These are phyloP conservation scores for Persicaria maculosa DNA, from an alignment of 148 eudicot genomes.

Conservation along the genomic window DNA sequence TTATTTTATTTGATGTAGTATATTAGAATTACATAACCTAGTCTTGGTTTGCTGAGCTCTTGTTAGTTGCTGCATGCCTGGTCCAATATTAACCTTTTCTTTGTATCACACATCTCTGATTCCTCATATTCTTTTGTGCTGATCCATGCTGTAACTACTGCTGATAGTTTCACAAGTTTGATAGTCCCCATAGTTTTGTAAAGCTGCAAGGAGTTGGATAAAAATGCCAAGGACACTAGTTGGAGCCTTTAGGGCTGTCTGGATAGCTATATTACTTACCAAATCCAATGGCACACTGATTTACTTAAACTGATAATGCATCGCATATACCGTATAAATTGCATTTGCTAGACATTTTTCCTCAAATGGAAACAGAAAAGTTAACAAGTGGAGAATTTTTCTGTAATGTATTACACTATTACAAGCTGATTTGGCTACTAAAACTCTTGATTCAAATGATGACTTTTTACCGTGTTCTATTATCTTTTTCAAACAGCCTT, in stretches of 20 bases:
- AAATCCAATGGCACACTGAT: background rate
- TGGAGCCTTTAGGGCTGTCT: background rate
- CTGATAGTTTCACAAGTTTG: background rate
- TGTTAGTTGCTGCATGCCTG: too few relatives aligned
- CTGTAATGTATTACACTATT: too few relatives aligned
- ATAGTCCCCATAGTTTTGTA: background rate
- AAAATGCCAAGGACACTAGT: too few relatives aligned
- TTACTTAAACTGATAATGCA: background rate
- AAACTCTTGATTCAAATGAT: too few relatives aligned
- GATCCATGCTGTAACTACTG: background rate
- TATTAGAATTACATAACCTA: too few relatives aligned
- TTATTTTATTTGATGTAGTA: background rate
- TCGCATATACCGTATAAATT: background rate
- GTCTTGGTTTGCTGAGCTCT: too few relatives aligned
- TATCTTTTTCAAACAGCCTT: constrained; percentile 40
- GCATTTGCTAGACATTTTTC: background rate
- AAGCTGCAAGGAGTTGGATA: background rate
- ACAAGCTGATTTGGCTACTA: too few relatives aligned
- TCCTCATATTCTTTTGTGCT: background rate
- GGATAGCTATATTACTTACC: background rate
- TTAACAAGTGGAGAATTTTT: background rate
- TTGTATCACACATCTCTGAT: background rate
- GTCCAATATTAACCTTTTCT: background rate
- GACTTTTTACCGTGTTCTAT: background rate
- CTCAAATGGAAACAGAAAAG: background rate